Base-by-base conservation (phyloP, 257 asterid genomes). In the Verbascum thapsus region DNA sequence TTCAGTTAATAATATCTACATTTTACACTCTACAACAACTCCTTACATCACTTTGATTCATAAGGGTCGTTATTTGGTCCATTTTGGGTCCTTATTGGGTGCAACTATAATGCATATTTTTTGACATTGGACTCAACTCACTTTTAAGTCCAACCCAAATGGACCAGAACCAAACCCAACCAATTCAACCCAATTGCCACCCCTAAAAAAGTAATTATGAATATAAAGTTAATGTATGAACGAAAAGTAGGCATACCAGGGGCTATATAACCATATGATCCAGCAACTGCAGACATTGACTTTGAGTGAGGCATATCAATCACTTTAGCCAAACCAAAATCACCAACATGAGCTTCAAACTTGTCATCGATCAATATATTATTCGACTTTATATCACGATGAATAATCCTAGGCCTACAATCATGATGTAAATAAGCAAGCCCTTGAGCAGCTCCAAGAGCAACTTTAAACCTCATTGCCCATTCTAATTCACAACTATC, bases 281-380 rank as follows among this genome's bases (percentile, higher is more conserved):
- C 98, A 18, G 98, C 98, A 58, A 91, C 98, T 0, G 98, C 98
- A 50, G 98, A 91, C 85, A 91, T 81, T 0, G 98, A 86, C 83
- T 88, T 91, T 0, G 96, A 84, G 19, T 84, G 95, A 32, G 98
- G 98, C 98, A 91, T 88, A 65, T 91, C 98, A 17, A 91, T 83
- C 61, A 91, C 98, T 70, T 91, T 91, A 0, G 98, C 98, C 76
- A 91, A 76, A 61, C 98, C 98, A 42, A 91, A 91, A 81, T 91
- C 98, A 38, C 96, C 98, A 45, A 91, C 98, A 41, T 85, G 98
- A 37, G 98, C 98, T 70, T 91, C 98, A 61, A 86, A 91, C 75
- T 86, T 91, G 48, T 88, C 90, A 37, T 91, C 96, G 3, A 91
- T 85, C 63, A 91, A 72, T 65, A 91, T 91, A 58, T 91, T 91